A percentile compares a stretch with the other conserved stretches of the same genome.
phyloP scores from a whole-genome alignment of 176 grass and related monocot genomes.

The Oryza nivara region DNA sequence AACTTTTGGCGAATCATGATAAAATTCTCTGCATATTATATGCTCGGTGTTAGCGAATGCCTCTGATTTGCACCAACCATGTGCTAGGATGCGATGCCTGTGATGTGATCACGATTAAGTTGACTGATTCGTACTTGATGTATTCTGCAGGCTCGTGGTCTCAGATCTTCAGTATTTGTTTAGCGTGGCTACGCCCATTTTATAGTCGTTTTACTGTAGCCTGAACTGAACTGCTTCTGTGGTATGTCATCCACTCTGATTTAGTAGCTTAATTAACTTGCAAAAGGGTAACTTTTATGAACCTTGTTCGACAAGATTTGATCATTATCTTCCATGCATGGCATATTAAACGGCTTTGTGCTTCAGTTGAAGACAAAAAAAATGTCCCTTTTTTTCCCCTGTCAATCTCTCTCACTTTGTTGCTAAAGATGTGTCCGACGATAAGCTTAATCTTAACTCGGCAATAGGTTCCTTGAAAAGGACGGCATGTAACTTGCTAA shows the following conservation, averaged over 20 bases:
- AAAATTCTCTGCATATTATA: not conserved
- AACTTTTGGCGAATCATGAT: not conserved
- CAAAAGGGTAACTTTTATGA: slow-evolving; percentile 28
- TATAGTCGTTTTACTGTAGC: not conserved
- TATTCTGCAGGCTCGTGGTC: not conserved
- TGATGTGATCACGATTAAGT: not conserved
- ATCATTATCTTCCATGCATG: slow-evolving; percentile 17
- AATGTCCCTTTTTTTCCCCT: not conserved
- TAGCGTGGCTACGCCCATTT: not conserved
- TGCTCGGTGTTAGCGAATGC: not conserved
- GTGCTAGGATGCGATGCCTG: not conserved
- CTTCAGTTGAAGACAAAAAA: not conserved
- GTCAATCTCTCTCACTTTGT: not conserved
- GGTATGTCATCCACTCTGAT: not conserved
- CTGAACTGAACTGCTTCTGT: not conserved
- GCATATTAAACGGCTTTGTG: slow-evolving; percentile 3
- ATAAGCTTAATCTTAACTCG: slow-evolving; percentile 22
- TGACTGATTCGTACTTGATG: slow-evolving; percentile 27
- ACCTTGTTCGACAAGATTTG: slow-evolving; percentile 29
- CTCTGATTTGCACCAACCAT: slow-evolving; percentile 11
- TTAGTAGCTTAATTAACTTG: not conserved
- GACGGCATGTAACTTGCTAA: slow-evolving; percentile 18
- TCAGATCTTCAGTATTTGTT: not conserved
- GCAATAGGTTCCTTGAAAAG: slow-evolving; percentile 19
- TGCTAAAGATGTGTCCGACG: not conserved